These are phyloP conservation scores for Albophoma yamanashiensis DNA, from an alignment of 2,329 filamentous ascomycete species.

Conservation along the genomic window DNA sequence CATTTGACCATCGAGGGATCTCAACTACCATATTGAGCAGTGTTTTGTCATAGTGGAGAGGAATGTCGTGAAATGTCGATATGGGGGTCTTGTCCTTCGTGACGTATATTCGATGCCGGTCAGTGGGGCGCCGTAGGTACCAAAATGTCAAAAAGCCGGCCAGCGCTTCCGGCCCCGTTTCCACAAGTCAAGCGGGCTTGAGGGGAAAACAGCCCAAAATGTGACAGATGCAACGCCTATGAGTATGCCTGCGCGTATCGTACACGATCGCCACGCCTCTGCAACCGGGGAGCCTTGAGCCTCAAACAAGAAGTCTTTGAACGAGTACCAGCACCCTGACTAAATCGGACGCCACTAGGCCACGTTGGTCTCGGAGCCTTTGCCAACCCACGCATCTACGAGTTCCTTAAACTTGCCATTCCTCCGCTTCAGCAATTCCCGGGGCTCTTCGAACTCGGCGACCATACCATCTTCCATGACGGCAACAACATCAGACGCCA, in stretches of 20 bases:
- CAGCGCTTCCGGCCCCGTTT: too few relatives aligned
- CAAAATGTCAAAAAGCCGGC: too few relatives aligned
- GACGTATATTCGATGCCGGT: background rate
- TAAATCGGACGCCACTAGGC: background rate
- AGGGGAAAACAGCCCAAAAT: too few relatives aligned
- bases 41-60: background rate
- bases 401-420: background rate
- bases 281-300: too few relatives aligned
- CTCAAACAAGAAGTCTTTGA: too few relatives aligned
- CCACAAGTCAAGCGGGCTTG: too few relatives aligned
- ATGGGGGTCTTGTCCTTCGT: background rate
- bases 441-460: background rate
- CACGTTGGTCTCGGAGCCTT: background rate
- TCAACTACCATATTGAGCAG: background rate
- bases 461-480: background rate
- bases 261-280: too few relatives aligned
- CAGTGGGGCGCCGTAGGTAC: too few relatives aligned
- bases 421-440: background rate
- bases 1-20: background rate
- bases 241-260: too few relatives aligned
- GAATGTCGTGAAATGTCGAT: background rate
- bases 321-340: background rate
- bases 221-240: too few relatives aligned
- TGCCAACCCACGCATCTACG: background rate
- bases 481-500: background rate